Conservation (phyloP, 352 stramenopile genomes). For the Pythium folliculosum region DNA sequence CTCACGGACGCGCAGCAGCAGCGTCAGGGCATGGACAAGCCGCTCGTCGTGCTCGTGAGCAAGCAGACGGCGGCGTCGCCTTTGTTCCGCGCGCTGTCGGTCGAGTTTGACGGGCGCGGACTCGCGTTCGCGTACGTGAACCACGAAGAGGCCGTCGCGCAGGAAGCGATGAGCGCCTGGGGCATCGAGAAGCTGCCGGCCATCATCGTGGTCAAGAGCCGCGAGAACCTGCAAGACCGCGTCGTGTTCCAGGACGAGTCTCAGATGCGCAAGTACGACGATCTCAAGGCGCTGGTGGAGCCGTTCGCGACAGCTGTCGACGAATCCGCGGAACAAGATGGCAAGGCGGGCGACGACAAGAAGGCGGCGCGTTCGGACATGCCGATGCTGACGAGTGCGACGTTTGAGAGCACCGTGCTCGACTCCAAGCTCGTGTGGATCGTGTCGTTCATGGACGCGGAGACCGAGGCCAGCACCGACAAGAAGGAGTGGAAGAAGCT, state of each 20-base stretch:
- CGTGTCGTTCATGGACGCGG: conserved; percentile 51
- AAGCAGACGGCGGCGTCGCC: conserved; percentile 64
- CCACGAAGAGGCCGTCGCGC: conserved; percentile 33
- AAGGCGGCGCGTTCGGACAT: conserved; percentile 32
- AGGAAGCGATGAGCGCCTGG: conserved; percentile 38
- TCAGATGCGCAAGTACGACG: conserved; percentile 56
- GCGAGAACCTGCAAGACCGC: conserved; percentile 6
- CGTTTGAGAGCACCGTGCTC: conserved; percentile 58
- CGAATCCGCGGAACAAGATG: background rate
- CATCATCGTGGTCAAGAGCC: conserved; percentile 42
- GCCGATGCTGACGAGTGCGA: conserved; percentile 40
- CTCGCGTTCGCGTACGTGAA: conserved; percentile 60
- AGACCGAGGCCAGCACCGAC: conserved; percentile 34
- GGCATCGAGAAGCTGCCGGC: conserved; percentile 43
- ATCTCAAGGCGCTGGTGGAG: conserved; percentile 58
- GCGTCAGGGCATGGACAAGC: conserved; percentile 21
- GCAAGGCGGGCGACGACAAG: background rate
- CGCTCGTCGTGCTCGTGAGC: conserved; percentile 56
- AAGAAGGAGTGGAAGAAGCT: conserved; percentile 52
- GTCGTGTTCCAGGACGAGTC: conserved; percentile 28
- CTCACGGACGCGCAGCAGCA: conserved; percentile 23
- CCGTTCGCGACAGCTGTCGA: conserved; percentile 38
- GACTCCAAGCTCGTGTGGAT: conserved; percentile 65
- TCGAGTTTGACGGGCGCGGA: conserved; percentile 53
- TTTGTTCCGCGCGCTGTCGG: conserved; percentile 58